These are phyloP conservation scores for Moesziomyces sp. DNA, from an alignment of 1,284 basidiomycete genomes.

Conservation along the genomic window DNA sequence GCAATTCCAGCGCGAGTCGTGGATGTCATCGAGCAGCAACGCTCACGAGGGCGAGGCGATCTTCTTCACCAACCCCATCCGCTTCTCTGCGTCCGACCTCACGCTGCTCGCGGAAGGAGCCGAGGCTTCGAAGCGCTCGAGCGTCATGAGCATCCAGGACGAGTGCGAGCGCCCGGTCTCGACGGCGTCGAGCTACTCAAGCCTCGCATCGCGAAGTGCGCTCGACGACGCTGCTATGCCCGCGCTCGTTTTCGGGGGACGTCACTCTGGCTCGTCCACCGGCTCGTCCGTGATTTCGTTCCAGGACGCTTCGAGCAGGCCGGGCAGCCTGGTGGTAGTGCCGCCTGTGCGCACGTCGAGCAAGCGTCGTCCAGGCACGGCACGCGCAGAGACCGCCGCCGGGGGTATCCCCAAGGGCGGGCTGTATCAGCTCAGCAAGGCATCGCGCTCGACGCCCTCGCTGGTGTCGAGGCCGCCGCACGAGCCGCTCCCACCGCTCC, in stretches of 20 bases:
- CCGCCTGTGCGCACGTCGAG: neutral
- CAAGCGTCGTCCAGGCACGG: constrained; percentile 14
- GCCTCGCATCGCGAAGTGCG: constrained; percentile 4
- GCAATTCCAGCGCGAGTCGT: constrained; percentile 27
- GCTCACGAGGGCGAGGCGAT: constrained; percentile 10
- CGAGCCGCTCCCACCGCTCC: constrained; percentile 23
- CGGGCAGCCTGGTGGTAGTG: constrained; percentile 18
- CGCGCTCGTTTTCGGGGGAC: constrained; percentile 26
- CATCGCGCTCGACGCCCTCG: constrained; percentile 17
- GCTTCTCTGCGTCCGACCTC: constrained; percentile 33
- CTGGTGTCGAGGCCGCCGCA: constrained; percentile 22
- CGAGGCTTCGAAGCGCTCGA: constrained; percentile 12
- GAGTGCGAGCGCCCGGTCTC: constrained; percentile 13
- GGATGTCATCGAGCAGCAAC: constrained; percentile 21
- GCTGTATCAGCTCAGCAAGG: constrained; percentile 14
- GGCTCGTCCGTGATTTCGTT: constrained; percentile 10
- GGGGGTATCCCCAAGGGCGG: neutral
- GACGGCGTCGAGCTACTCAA: constrained; percentile 12
- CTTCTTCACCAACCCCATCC: constrained; percentile 12
- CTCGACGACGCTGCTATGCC: constrained; percentile 8
- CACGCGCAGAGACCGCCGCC: neutral
- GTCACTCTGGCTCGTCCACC: constrained; percentile 18
- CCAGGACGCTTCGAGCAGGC: constrained; percentile 15
- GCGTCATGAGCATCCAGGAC: constrained; percentile 1
- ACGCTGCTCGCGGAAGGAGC: constrained; percentile 11